Evolutionary conservation across 176 grass and related monocot species (phyloP).

Genomic region (Eremochloa ophiuroides): DNA sequence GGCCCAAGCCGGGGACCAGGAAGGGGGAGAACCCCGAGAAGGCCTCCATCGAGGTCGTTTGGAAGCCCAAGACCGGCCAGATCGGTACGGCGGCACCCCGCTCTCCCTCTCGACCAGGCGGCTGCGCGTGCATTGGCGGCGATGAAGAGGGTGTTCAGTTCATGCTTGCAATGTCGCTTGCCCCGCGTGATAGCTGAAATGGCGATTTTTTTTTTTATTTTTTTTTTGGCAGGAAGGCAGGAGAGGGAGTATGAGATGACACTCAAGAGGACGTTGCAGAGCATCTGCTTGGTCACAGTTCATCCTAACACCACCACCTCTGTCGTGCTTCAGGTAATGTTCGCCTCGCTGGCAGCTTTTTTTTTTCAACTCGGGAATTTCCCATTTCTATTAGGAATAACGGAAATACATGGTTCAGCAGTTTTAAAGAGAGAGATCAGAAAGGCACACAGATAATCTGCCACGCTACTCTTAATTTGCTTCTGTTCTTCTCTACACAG

Average conservation of each 20-base stretch:
- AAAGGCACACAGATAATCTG: too few relatives aligned
- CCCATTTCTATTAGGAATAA: too few relatives aligned
- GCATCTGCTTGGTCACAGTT: slow-evolving; percentile 68
- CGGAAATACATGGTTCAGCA: too few relatives aligned
- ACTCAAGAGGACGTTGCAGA: slow-evolving; percentile 83
- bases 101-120: background rate
- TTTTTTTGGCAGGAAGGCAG: slow-evolving; percentile 46
- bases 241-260: slow-evolving; percentile 90
- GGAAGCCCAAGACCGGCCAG: slow-evolving; percentile 88
- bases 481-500: background rate
- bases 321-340: slow-evolving; percentile 64
- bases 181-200: background rate
- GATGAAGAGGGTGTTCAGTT: background rate
- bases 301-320: slow-evolving; percentile 95
- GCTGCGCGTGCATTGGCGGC: background rate
- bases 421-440: too few relatives aligned
- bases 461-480: background rate
- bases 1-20: slow-evolving; percentile 76
- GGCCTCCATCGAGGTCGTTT: slow-evolving; percentile 81
- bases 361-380: too few relatives aligned
- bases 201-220: background rate
- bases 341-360: background rate
- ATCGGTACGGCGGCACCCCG: slow-evolving; percentile 42
- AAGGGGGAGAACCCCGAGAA: slow-evolving; percentile 93
- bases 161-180: background rate